Conservation (phyloP, 2,329 filamentous ascomycete species). For the Stachybotrys chartarum region DNA sequence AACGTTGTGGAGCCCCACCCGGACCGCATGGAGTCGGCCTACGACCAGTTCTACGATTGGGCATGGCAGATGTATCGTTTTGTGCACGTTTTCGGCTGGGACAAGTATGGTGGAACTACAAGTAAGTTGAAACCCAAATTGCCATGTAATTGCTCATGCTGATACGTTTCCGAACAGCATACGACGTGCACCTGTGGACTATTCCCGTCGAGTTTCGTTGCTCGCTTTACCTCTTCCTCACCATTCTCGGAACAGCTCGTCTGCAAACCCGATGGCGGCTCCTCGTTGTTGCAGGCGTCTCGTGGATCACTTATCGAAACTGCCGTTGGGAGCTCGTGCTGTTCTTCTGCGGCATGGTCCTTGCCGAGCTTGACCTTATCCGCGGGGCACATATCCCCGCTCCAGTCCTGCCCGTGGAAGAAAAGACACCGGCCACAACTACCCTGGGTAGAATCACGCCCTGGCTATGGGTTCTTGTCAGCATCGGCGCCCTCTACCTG, state of each 20-base stretch:
- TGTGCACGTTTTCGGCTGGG: constrained; percentile 44
- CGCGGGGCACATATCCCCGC: constrained; percentile 34
- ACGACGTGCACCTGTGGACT: constrained; percentile 56
- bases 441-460: constrained; percentile 5
- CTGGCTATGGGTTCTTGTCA: constrained; percentile 31
- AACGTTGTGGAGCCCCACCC: constrained; percentile 45
- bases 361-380: constrained; percentile 48
- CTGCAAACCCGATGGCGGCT: constrained; percentile 35
- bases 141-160: constrained; percentile 5
- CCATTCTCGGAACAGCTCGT: constrained; percentile 41
- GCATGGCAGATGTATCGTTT: constrained; percentile 39
- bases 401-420: constrained; percentile 15
- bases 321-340: constrained; percentile 49
- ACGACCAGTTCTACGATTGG: constrained; percentile 39
- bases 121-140: constrained; percentile 13
- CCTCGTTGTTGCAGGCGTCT: constrained; percentile 30
- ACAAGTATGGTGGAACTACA: constrained; percentile 37
- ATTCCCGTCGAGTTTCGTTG: constrained; percentile 55
- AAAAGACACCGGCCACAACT: constrained; percentile 7
- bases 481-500: constrained; percentile 46
- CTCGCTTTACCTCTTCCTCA: constrained; percentile 50
- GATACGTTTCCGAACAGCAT: constrained; percentile 20
- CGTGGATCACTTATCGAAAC: constrained; percentile 37
- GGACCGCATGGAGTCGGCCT: constrained; percentile 24
- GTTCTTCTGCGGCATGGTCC: constrained; percentile 45